Conservation (phyloP, 306 rosid species). For the Trichosanthes truncata region DNA sequence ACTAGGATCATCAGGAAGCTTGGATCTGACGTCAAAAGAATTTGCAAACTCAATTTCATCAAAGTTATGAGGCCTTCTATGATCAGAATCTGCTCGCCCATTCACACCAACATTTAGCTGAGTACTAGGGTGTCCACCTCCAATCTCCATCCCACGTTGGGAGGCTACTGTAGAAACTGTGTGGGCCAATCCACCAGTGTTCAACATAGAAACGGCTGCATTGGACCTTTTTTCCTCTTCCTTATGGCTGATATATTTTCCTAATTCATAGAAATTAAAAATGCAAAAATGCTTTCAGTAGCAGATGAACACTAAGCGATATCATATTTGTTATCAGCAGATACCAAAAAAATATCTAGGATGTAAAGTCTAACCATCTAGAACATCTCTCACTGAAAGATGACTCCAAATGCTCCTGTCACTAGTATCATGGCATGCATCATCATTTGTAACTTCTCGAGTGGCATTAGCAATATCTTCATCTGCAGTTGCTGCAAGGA, state of each 20-base stretch:
- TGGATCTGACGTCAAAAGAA: slow-evolving; percentile 21
- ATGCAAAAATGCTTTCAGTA: not conserved
- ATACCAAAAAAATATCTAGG: not conserved
- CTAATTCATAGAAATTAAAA: slow-evolving; percentile 15
- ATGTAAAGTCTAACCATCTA: slow-evolving; percentile 19
- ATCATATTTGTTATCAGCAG: not conserved
- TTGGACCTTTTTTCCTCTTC: slow-evolving; percentile 11
- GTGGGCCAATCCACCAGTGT: slow-evolving; percentile 10
- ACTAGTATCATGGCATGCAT: slow-evolving; percentile 10
- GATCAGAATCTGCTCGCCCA: slow-evolving; percentile 19
- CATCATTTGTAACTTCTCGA: slow-evolving; percentile 17
- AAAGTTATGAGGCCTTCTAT: not conserved
- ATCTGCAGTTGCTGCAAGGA: slow-evolving; percentile 2
- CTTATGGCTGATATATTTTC: slow-evolving; percentile 4
- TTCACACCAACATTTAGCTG: slow-evolving; percentile 11
- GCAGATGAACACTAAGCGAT: not conserved
- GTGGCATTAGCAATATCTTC: slow-evolving; percentile 11
- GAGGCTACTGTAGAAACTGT: slow-evolving; percentile 17
- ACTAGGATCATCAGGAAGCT: slow-evolving; percentile 25
- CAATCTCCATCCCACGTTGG: slow-evolving; percentile 16
- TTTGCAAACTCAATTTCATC: slow-evolving; percentile 16
- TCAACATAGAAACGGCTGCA: not conserved
- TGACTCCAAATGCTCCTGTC: slow-evolving; percentile 18
- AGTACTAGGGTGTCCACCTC: slow-evolving; percentile 17
- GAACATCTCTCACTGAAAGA: slow-evolving; percentile 14